Evolutionary conservation across 192 early-diverging fungal genomes (phyloP).

Genomic region (Coemansia sp.): DNA sequence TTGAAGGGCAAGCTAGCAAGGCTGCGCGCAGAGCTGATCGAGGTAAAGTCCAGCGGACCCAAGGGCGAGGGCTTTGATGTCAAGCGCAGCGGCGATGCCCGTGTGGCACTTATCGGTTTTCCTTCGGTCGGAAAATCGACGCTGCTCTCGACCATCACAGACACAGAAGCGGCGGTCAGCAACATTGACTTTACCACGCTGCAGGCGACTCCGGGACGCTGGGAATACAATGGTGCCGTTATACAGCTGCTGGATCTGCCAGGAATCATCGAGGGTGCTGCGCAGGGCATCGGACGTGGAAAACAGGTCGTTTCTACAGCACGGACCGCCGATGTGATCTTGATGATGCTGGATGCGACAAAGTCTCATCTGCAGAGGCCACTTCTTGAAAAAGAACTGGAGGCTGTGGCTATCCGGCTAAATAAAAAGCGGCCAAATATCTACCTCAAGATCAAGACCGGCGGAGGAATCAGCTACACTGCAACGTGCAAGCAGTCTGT

Average conservation of each 20-base stretch:
- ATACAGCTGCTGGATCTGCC: conserved; percentile 99
- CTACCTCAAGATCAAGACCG: conserved; percentile 96
- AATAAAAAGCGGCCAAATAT: conserved; percentile 89
- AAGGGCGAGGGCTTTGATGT: conserved; percentile 96
- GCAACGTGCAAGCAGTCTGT: conserved; percentile 84
- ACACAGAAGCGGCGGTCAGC: conserved; percentile 86
- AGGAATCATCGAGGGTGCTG: conserved; percentile 97
- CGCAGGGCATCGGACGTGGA: conserved; percentile 97
- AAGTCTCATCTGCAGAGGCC: conserved; percentile 83
- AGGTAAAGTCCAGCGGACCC: conserved; percentile 65
- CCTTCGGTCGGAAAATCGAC: conserved; percentile 99
- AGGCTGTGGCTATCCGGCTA: conserved; percentile 93
- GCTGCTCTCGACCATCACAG: conserved; percentile 86
- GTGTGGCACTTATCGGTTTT: conserved; percentile 94
- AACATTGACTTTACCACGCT: conserved; percentile 96
- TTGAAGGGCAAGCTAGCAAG: conserved; percentile 95
- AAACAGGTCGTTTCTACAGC: conserved; percentile 97
- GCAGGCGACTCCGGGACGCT: conserved; percentile 93
- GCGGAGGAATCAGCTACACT: conserved; percentile 95
- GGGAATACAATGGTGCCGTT: conserved; percentile 91
- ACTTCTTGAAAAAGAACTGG: conserved; percentile 88
- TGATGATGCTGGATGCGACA: conserved; percentile 99
- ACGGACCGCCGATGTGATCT: conserved; percentile 91
- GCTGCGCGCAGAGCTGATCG: conserved; percentile 76
- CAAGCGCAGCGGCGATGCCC: conserved; percentile 94